Evolutionary conservation across 768 basidiomycete species (phyloP), one percentile per base, ranked within the genome.

Genomic region (Russula ochroleuca): DNA sequence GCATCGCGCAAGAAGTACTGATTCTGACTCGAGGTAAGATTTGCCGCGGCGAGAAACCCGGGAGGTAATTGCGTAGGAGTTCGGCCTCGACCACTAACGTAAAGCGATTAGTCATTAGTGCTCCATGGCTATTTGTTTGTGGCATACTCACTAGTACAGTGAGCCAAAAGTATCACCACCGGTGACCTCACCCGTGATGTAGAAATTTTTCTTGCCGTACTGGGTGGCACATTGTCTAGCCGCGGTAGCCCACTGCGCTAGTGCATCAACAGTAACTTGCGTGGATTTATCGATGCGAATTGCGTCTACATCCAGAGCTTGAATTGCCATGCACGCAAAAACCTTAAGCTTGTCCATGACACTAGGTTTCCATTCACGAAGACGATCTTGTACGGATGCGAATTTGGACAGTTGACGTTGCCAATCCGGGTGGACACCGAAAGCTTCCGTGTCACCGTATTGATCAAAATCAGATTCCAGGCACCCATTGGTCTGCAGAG

Each of bases 271-370:
- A 6, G 92, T 91, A 61, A 97, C 83, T 72, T 97, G 94, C 0
- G 92, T 95, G 31, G 94, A 85, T 75, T 97, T 97, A 73, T 96
- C 94, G 75, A 97, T 86, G 75, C 94, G 94, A 72, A 97, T 96
- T 61, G 85, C 94, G 72, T 97, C 94, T 69, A 97, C 79, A 70
- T 96, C 94, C 54, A 96, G 83, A 0, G 94, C 88, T 47, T 84
- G 84, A 75, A 97, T 90, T 35, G 86, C 84, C 80, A 97, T 82
- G 78, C 94, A 96, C 1, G 90, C 81, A 72, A 95, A 94, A 37
- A 78, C 76, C 65, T 85, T 78, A 55, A 97, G 84, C 75, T 88
- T 91, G 10, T 79, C 81, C 82, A 90, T 86, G 56, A 94, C 92
- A 1, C 78, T 71, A 0, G 91, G 85, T 25, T 85, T 83, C 94